phyloP scores from a whole-genome alignment of 2,329 filamentous ascomycete genomes.

The Paecilomyces dactylethromorphus region DNA sequence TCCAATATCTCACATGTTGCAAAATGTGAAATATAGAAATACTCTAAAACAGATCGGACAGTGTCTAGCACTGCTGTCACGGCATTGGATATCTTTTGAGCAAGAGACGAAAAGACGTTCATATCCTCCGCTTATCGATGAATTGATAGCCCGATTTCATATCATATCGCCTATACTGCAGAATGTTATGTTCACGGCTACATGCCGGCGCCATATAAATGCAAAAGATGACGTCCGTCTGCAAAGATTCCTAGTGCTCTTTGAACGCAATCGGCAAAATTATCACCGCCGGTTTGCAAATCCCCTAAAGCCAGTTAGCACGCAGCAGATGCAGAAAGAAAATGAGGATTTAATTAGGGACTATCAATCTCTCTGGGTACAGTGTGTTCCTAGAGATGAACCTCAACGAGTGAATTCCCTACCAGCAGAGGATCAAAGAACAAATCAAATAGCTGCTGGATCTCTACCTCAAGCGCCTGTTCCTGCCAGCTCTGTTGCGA shows the following conservation, averaged over 20 bases:
- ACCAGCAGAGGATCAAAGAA: background rate
- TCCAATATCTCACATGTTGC: slow-evolving; percentile 18
- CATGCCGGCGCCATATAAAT: slow-evolving; percentile 19
- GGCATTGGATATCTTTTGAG: slow-evolving; percentile 34
- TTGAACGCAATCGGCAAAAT: slow-evolving; percentile 12
- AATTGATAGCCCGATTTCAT: slow-evolving; percentile 44
- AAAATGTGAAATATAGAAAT: slow-evolving; percentile 25
- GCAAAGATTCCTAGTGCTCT: slow-evolving; percentile 11
- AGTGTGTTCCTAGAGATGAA: background rate
- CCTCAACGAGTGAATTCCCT: background rate
- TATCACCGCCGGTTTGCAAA: slow-evolving; percentile 11
- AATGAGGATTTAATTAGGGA: slow-evolving; percentile 8
- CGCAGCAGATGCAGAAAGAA: slow-evolving; percentile 9
- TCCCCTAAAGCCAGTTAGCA: background rate
- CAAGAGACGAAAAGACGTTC: slow-evolving; percentile 25
- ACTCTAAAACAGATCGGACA: slow-evolving; percentile 33
- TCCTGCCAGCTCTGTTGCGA: background rate
- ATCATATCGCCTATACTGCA: slow-evolving; percentile 49
- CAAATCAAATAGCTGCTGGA: background rate
- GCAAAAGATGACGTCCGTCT: slow-evolving; percentile 5
- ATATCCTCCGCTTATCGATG: slow-evolving; percentile 52
- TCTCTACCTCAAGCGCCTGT: background rate
- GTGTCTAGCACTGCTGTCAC: slow-evolving; percentile 41
- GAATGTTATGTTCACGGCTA: slow-evolving; percentile 43
- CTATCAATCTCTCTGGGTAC: slow-evolving; percentile 12